phyloP scores from a whole-genome alignment of 441 rosid genomes.

The Pelargonium cotyledonis region DNA sequence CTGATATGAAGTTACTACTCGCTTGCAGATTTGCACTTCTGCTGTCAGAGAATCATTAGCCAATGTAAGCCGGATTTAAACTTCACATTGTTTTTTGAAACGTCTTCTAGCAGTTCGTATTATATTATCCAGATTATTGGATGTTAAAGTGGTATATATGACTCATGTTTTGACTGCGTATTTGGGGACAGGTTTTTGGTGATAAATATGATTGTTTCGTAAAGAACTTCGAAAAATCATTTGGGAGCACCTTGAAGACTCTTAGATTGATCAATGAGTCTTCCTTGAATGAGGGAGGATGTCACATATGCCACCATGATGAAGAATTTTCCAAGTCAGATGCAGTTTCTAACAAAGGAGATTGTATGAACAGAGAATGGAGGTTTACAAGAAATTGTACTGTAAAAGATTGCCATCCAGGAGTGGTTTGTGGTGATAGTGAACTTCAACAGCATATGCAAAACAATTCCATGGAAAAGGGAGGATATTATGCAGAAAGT shows the following conservation, averaged over 20 bases:
- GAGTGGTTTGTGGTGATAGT: constrained; percentile 8
- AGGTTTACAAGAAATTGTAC: constrained; percentile 22
- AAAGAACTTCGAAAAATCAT: constrained; percentile 71
- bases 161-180: constrained; percentile 19
- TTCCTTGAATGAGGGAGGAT: constrained; percentile 22
- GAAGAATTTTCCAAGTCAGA: constrained; percentile 21
- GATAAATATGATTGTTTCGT: constrained; percentile 55
- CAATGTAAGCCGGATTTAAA: constrained; percentile 61
- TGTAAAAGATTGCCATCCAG: constrained; percentile 21
- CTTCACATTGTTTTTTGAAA: constrained; percentile 37
- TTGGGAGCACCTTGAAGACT: constrained; percentile 73
- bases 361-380: constrained; percentile 18
- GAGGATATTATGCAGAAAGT: not conserved
- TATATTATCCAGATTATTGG: constrained; percentile 8
- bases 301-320: constrained; percentile 23
- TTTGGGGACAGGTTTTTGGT: constrained; percentile 62
- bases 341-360: constrained; percentile 5
- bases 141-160: constrained; percentile 19
- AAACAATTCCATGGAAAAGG: not conserved
- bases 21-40: constrained; percentile 70
- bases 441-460: not conserved
- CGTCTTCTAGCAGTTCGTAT: constrained; percentile 21
- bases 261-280: constrained; percentile 59
- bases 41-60: constrained; percentile 84
- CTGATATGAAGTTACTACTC: constrained; percentile 10